Base-by-base conservation (phyloP, 129 eudicot genomes). In the Saposhnikovia divaricata region DNA sequence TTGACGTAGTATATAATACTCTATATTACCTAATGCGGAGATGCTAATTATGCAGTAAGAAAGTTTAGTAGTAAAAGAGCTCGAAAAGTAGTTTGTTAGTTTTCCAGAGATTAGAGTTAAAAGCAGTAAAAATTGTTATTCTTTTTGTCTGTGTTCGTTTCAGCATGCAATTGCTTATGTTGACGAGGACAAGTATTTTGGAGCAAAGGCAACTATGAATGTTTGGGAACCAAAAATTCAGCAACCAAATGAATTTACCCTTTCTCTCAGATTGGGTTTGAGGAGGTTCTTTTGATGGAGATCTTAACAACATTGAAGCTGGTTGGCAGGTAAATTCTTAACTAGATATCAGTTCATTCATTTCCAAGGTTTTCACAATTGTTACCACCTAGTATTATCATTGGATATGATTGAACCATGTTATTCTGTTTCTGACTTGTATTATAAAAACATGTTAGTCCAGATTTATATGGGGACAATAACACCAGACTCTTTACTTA, bases 261-360 rank as follows among this genome's bases (percentile, higher is more conserved):
- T 93, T 78, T n/a, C n/a, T 93, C 98, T 38, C 98, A 93, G 77
- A 82, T 93, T 90, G 98, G 98, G 50, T 93, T 71, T 78, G 90
- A 78, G 96, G 93, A 66, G 98, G 98, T 68, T 90, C 98, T 82
- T 93, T 93, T 84, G 89, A 88, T 72, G 87, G 89, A 69, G 98
- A 93, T 86, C 96, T 91, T 45, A 93, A 93, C 73, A 91, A 96
- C 89, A 91, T 93, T 81, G 98, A 93, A 85, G 98, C 98, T 76
- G 98, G 98, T 80, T 93, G 96, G 98, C 96, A 93, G 94, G 98
- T 89, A 72, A 65, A 55, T 63, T 31, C 3, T 42, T 34, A 7
- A 61, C 34, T 18, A 18, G 25, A 53, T 18, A 2, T 53, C 9
- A 19, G 61, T 53, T 4, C 61, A 19, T 53, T 53, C 61, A 53